Evolutionary conservation across 495 filamentous ascomycete genomes (phyloP).

Genomic region (Penicillium steckii): DNA sequence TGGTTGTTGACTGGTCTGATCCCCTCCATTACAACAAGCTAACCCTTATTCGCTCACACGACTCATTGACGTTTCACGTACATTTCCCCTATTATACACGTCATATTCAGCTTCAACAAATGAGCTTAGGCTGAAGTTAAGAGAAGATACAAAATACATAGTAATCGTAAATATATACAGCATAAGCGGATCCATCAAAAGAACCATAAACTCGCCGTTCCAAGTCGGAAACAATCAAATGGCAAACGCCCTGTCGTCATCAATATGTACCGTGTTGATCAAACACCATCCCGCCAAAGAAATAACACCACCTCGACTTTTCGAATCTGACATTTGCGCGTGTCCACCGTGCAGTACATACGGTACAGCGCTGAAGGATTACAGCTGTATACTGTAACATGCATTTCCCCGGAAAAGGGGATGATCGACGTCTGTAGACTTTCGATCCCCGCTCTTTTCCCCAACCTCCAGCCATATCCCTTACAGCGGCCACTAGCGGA

Average conservation of each 20-base stretch:
- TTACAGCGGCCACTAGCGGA: background rate
- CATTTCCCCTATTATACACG: background rate
- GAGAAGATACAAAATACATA: background rate
- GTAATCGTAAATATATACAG: background rate
- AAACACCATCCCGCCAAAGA: background rate
- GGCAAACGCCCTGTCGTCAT: constrained; percentile 1
- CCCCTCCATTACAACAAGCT: background rate
- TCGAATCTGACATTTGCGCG: background rate
- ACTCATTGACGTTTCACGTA: background rate
- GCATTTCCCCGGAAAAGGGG: background rate
- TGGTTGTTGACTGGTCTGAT: background rate
- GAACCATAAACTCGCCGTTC: background rate
- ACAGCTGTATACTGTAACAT: background rate
- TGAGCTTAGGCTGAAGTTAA: background rate
- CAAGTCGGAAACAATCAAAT: background rate
- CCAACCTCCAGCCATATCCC: background rate
- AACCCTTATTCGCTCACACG: background rate
- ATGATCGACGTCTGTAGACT: background rate
- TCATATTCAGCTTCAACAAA: background rate
- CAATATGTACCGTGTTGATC: background rate
- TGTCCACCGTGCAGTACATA: background rate
- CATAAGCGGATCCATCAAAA: background rate
- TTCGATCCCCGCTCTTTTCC: background rate
- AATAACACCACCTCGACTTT: constrained; percentile 1
- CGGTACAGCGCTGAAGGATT: background rate